Evolutionary conservation across 306 rosid species (phyloP).

Genomic region (Comarum palustre): DNA sequence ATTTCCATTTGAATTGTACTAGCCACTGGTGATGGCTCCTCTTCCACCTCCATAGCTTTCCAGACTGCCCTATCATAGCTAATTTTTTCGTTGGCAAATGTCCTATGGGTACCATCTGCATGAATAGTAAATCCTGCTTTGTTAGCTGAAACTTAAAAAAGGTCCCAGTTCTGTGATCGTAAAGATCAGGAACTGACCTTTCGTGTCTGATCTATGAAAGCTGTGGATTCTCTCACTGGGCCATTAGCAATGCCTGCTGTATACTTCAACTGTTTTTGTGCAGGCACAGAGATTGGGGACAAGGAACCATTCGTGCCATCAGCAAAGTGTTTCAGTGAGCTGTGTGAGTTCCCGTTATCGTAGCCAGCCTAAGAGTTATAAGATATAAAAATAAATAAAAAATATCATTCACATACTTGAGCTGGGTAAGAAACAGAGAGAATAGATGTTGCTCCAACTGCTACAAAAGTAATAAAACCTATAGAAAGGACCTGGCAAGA

Average conservation of each 20-base stretch:
- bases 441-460: not conserved
- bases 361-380: constrained; percentile 27
- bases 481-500: not conserved
- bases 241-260: constrained; percentile 87
- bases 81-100: constrained; percentile 78
- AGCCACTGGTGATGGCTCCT: constrained; percentile 99
- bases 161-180: constrained; percentile 17
- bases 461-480: not conserved
- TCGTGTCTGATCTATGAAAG: constrained; percentile 66
- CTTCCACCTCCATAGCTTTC: constrained; percentile 98
- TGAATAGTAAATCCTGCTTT: constrained; percentile 26
- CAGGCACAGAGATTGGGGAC: constrained; percentile 77
- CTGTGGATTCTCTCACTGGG: constrained; percentile 60
- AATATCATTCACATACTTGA: not conserved
- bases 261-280: constrained; percentile 78
- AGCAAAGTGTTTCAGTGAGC: constrained; percentile 54
- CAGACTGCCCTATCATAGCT: constrained; percentile 76
- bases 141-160: constrained; percentile 16
- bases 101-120: constrained; percentile 89
- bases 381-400: constrained; percentile 16
- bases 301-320: constrained; percentile 66
- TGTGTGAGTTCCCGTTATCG: constrained; percentile 64
- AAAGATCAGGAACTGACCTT: constrained; percentile 50
- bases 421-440: not conserved
- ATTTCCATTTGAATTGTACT: constrained; percentile 92